A percentile compares a stretch with the other conserved stretches of the same genome.
Evolutionary conservation across 306 rosid species (phyloP).

Genomic region (Acacia crassicarpa): DNA sequence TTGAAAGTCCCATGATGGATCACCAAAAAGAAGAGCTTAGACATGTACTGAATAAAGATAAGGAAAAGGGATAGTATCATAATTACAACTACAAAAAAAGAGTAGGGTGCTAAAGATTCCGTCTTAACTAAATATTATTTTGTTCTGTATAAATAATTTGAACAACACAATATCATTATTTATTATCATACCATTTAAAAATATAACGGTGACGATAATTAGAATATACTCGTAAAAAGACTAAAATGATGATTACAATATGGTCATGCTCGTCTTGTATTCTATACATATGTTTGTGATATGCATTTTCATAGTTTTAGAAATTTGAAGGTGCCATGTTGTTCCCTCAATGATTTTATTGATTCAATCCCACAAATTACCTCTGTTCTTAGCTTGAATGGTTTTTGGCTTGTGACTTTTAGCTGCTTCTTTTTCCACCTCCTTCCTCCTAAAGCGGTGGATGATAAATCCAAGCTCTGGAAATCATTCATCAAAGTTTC

Average conservation of each 20-base stretch:
- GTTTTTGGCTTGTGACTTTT: conserved; percentile 68
- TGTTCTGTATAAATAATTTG: not conserved
- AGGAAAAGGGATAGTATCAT: not conserved
- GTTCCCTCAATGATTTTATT: not conserved
- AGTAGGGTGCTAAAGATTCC: not conserved
- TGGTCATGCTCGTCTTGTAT: not conserved
- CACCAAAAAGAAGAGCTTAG: not conserved
- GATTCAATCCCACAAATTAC: conserved; percentile 36
- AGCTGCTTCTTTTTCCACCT: conserved; percentile 76
- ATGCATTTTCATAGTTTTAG: not conserved
- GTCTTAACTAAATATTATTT: not conserved
- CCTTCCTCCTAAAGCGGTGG: conserved; percentile 58
- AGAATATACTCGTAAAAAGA: not conserved
- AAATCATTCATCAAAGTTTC: conserved; percentile 17
- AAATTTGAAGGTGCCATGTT: not conserved
- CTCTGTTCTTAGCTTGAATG: conserved; percentile 95
- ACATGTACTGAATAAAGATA: not conserved
- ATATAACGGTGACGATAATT: not conserved
- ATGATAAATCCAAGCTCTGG: conserved; percentile 74
- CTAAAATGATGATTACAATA: not conserved
- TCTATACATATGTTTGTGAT: not conserved
- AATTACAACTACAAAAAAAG: not conserved
- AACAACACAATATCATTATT: not conserved
- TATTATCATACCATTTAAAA: not conserved
- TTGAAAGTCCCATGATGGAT: not conserved